Evolutionary conservation across 139 green algal species (phyloP), one percentile per base, ranked within the genome.

Genomic region (Tetradesmus lagerheimii): DNA sequence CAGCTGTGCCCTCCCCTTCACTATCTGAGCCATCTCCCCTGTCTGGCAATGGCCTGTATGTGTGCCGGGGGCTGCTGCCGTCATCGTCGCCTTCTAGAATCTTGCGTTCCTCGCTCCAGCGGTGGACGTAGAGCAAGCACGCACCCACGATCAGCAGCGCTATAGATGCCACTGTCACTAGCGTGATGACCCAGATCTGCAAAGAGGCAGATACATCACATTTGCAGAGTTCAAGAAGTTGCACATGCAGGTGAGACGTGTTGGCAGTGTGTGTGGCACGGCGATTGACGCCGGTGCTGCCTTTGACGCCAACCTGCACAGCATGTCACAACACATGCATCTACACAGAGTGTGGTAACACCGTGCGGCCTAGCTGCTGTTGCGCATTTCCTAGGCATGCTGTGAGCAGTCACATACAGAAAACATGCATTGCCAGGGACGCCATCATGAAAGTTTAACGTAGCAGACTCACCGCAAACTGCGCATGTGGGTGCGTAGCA

Each of bases 161-260:
- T 29, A 91, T 86, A 15, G 87, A 91, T 0, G 29, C 87, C 31
- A 86, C 78, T 4, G 87, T 91, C 1, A 91, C 29, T 31, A 91
- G 77, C 1, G 87, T 91, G 29, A 91, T 84, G 39, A 91, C 4
- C 87, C 87, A 91, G 53, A 91, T 91, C 57, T 71, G 57, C 57
- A 31, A 23, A 71, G 23, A n/a, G 57, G 23, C 2, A 18, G 20
- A 1, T 31, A 71, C 57, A 31, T 1, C 23, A 62, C 1, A 20
- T 11, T 2, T 62, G 47, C 47, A 23, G 47, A 1, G 20, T 62
- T 50, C 43, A 8, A 50, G 43, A 4, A 50, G 43, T 4, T 50
- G 43, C 43, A 50, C n/a, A n/a, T n/a, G n/a, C n/a, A n/a, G n/a
- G n/a, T n/a, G n/a, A n/a, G n/a, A n/a, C n/a, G n/a, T n/a, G n/a